Percentiles rank a stretch among this genome's conserved stretches.
phyloP scores from a whole-genome alignment of 768 basidiomycete genomes.

The Kondoa subrosea region DNA sequence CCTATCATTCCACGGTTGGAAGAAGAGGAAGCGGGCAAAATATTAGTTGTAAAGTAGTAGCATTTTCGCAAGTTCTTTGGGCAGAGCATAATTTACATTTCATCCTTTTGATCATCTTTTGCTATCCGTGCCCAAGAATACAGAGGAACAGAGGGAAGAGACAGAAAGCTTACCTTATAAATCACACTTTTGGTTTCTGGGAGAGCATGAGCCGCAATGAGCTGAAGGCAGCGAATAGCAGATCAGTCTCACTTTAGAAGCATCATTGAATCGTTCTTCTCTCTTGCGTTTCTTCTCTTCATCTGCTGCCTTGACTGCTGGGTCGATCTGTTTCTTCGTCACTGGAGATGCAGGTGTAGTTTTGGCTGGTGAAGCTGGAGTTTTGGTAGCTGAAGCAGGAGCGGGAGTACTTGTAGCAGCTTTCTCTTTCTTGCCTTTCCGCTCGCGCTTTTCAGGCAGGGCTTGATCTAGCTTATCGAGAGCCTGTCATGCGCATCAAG shows the following conservation, averaged over 20 bases:
- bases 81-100: background rate
- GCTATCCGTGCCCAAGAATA: too few relatives aligned
- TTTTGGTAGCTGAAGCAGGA: background rate
- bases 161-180: background rate
- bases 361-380: conserved; percentile 1
- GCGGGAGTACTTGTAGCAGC: background rate
- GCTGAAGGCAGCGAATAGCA: background rate
- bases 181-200: conserved; percentile 7
- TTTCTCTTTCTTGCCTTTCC: background rate
- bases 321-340: background rate
- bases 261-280: conserved; percentile 3
- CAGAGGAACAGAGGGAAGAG: background rate
- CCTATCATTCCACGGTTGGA: too few relatives aligned
- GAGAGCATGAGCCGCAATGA: too few relatives aligned
- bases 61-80: too few relatives aligned
- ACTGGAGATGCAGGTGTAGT: background rate
- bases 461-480: conserved; percentile 6
- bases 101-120: too few relatives aligned
- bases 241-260: background rate
- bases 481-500: background rate
- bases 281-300: conserved; percentile 5
- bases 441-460: conserved; percentile 1
- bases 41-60: too few relatives aligned
- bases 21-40: too few relatives aligned
- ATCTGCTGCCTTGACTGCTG: background rate